Base-by-base conservation (phyloP, 2,329 filamentous ascomycete species). In the Podosphaera fusca region DNA sequence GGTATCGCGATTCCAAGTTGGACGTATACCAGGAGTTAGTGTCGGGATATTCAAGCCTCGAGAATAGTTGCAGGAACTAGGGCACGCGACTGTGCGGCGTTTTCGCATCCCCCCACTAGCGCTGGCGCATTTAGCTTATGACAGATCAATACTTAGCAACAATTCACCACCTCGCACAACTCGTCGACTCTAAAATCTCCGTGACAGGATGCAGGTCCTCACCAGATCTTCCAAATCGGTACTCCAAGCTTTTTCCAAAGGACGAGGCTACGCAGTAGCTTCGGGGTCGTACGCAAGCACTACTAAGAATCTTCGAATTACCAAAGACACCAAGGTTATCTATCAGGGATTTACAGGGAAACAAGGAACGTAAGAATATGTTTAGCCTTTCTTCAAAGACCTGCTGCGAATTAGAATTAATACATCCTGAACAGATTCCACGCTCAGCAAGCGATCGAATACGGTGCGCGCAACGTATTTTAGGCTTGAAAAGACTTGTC, bases 281-380 rank as follows among this genome's bases (percentile, higher is more conserved):
- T 76, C 77, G 60, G 79, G 81, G 63, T 79, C 80, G 61, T 90
- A 90, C 70, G 72, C 81, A 64, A 71, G 79, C 67, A 90, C 85
- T 59, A 76, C 83, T 69, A 75, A 83, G 68, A 96, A 96, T 77
- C 80, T 96, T 68, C 85, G 87, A 73, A 89, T 96, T 76, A 95
- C 88, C 73, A 70, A 76, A 70, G 83, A 95, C 64, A 98, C 92
- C 66, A 94, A 92, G 76, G 87, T 98, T 64, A 76, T 96, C 67
- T 96, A 81, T 77, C 92, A 98, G 75, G 92, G 92, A 64, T 96
- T 96, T 73, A 96, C 90, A 58, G 90, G 90, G 70, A 92, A 87
- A 78, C 88, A 94, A 79, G 87, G 87, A 84, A 90, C 85, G 84
- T 88, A 72, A 73, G 83, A 82, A 57, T 42, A 7, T 38, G 5